Base-by-base conservation (phyloP, 2,329 filamentous ascomycete species). In the Ophiostoma quercus region DNA sequence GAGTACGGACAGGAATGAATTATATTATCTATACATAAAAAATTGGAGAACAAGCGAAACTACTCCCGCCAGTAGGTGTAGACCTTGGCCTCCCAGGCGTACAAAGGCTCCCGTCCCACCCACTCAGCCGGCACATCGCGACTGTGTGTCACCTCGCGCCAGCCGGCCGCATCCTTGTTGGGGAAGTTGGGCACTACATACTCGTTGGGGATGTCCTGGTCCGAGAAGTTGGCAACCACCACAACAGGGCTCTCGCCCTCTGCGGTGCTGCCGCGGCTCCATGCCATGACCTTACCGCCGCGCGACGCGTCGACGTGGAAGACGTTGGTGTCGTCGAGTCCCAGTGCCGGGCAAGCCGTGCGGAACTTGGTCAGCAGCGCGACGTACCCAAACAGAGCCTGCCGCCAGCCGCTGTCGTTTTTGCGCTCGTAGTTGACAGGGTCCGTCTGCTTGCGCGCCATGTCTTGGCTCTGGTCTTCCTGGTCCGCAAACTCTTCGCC, bases 401-500 rank as follows among this genome's bases (percentile, higher is more conserved):
- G 67, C 0, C 75, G 69, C 75, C 75, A 76, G 0, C 70, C 73
- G n/a, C 70, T 71, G 32, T 74, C 74, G 66, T 73, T 67, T 60
- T 72, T 73, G 34, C 74, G 71, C 19, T 39, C 65, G 54, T 75
- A 75, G 69, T 76, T 75, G 70, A 76, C 75, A 1, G 74, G 73
- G 63, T 75, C 75, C 3, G 68, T 69, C 72, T 76, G 75, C 73
- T 75, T 76, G 68, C 73, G 67, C 14, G 68, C n/a, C 71, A 74
- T 73, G 37, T 74, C 71, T 16, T 68, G 51, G 69, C 73, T 74
- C 67, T 72, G 73, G 41, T 76, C 75, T 70, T 74, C 72, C 69
- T 74, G 71, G 70, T 76, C 75, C 47, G 70, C 71, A 63, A 76
- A 76, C 72, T 76, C 74, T 70, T 76, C 75, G n/a, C 75, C 75